phyloP scores from a whole-genome alignment of 495 filamentous ascomycete genomes.

The Daldinia childiae region DNA sequence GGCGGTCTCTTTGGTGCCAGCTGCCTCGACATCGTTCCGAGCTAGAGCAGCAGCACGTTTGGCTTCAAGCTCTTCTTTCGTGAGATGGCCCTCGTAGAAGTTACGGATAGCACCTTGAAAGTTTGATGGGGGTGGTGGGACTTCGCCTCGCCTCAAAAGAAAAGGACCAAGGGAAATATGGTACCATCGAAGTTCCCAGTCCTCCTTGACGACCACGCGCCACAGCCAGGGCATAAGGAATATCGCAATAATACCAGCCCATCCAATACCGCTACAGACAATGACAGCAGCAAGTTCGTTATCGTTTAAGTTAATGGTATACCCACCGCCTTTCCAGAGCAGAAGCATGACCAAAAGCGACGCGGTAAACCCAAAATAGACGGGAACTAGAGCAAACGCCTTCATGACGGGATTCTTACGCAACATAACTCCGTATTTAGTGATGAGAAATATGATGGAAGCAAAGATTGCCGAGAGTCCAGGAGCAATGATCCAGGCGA shows the following conservation, averaged over 20 bases:
- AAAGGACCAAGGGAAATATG: constrained; percentile 67
- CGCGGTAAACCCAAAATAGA: constrained; percentile 70
- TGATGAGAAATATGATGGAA: constrained; percentile 68
- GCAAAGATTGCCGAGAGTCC: constrained; percentile 66
- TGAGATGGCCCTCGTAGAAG: constrained; percentile 63
- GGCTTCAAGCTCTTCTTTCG: constrained; percentile 58
- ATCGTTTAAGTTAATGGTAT: constrained; percentile 56
- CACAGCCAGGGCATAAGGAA: constrained; percentile 73
- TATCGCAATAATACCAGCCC: constrained; percentile 59
- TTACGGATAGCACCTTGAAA: constrained; percentile 55
- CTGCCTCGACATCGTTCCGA: constrained; percentile 40
- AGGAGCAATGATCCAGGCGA: constrained; percentile 71
- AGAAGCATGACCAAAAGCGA: constrained; percentile 71
- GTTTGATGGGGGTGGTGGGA: constrained; percentile 56
- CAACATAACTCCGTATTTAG: constrained; percentile 70
- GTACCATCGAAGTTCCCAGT: constrained; percentile 66
- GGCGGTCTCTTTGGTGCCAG: constrained; percentile 34
- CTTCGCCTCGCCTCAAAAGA: constrained; percentile 60
- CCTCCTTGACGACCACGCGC: constrained; percentile 64
- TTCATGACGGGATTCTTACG: constrained; percentile 65
- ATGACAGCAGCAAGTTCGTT: constrained; percentile 65
- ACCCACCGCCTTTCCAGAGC: constrained; percentile 63
- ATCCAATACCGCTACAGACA: constrained; percentile 65
- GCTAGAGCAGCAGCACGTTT: constrained; percentile 41
- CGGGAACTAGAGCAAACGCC: constrained; percentile 66